These are phyloP conservation scores for Backusella macrospora DNA, from an alignment of 192 early-diverging fungal genomes.

Conservation along the genomic window DNA sequence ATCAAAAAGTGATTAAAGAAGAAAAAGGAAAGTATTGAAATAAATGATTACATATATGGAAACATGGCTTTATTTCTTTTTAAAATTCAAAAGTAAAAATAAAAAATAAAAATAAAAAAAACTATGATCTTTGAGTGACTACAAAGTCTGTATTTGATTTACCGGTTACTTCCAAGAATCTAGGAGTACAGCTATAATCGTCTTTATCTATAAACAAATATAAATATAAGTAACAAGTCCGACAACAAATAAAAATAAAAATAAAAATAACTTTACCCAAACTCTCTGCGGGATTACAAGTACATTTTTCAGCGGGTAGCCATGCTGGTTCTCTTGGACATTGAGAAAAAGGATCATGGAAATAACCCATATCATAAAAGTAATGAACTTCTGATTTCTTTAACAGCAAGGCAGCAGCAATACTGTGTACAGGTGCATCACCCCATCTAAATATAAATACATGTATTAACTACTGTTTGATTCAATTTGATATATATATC, in stretches of 20 bases:
- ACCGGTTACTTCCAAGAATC: slow-evolving; percentile 28
- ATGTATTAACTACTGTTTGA: slow-evolving; percentile 33
- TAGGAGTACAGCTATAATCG: slow-evolving; percentile 26
- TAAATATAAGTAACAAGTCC: background rate
- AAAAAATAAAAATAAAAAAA: background rate
- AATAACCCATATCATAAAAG: slow-evolving; percentile 75
- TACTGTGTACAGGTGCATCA: slow-evolving; percentile 73
- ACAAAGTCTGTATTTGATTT: slow-evolving; percentile 30
- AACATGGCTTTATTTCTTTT: background rate
- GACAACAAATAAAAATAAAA: background rate
- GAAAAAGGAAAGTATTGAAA: no score
- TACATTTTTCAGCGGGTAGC: slow-evolving; percentile 52
- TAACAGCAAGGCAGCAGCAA: slow-evolving; percentile 62
- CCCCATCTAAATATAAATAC: slow-evolving; percentile 58
- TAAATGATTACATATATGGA: background rate
- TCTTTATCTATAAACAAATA: slow-evolving; percentile 21
- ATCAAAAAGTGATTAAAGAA: background rate
- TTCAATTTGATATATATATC: slow-evolving; percentile 38
- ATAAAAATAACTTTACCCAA: slow-evolving; percentile 41
- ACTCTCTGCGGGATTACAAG: slow-evolving; percentile 49
- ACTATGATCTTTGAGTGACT: slow-evolving; percentile 22
- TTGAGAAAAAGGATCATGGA: slow-evolving; percentile 61
- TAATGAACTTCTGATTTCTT: slow-evolving; percentile 64
- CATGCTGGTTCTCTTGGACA: slow-evolving; percentile 57
- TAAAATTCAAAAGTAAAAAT: slow-evolving; percentile 1